A percentile compares a stretch with the other conserved stretches of the same genome.
Evolutionary conservation across 2,329 filamentous ascomycete genomes (phyloP).

Genomic region (Meredithiella fracta): DNA sequence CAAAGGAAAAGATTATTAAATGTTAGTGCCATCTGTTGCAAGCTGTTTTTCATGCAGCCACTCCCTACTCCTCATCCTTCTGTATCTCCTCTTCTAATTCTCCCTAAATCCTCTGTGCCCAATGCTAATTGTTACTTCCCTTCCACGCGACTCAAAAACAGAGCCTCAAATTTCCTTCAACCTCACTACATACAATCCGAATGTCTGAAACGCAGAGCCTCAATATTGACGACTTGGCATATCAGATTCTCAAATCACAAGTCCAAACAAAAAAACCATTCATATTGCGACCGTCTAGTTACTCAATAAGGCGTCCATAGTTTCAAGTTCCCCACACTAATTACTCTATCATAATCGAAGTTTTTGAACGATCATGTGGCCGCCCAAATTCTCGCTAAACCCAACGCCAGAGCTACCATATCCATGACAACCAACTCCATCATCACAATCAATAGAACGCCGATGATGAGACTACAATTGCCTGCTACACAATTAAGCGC

Average conservation of each 20-base stretch:
- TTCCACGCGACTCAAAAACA: not conserved
- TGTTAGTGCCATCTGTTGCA: too few species aligned
- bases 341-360: not conserved
- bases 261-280: not conserved
- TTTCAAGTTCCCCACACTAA: not conserved
- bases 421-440: constrained; percentile 1
- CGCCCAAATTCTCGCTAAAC: not conserved
- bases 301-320: not conserved
- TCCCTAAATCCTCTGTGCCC: not conserved
- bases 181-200: not conserved
- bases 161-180: constrained; percentile 1
- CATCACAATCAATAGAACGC: not conserved
- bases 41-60: too few species aligned
- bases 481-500: not conserved
- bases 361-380: not conserved
- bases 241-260: not conserved
- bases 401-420: constrained; percentile 3
- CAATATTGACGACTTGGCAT: not conserved
- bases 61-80: too few species aligned
- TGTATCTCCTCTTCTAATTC: too few species aligned
- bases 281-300: not conserved
- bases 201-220: not conserved
- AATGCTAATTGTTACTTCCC: not conserved
- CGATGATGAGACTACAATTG: not conserved
- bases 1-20: too few species aligned